A percentile compares a stretch with the other conserved stretches of the same genome.
phyloP scores from a whole-genome alignment of 2,329 filamentous ascomycete species.

The Scedosporium minutisporum region DNA sequence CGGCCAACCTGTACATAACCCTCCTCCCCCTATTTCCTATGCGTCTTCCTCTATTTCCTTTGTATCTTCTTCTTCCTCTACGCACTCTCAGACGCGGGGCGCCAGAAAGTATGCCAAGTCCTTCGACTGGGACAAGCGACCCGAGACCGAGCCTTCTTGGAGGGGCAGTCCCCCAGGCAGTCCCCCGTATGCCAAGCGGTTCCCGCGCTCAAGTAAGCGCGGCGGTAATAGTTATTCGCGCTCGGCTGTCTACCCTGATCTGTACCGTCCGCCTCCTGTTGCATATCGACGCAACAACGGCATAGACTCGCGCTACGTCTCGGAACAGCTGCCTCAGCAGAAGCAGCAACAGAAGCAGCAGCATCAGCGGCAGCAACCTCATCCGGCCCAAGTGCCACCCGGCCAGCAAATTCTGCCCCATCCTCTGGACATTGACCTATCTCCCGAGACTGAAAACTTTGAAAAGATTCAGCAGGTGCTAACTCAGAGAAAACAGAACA shows the following conservation, averaged over 20 bases:
- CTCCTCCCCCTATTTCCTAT: constrained; percentile 4
- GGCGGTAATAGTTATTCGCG: constrained; percentile 17
- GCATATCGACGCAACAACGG: not conserved
- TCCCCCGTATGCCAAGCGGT: constrained; percentile 23
- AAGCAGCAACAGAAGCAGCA: constrained; percentile 14
- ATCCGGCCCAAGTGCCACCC: not conserved
- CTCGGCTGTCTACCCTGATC: not conserved
- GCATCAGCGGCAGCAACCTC: constrained; percentile 15
- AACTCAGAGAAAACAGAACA: constrained; percentile 54
- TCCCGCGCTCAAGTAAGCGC: constrained; percentile 36
- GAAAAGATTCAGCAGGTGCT: constrained; percentile 69
- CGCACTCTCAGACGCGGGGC: not conserved
- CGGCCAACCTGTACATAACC: constrained; percentile 11
- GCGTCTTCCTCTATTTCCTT: not conserved
- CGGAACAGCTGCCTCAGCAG: not conserved
- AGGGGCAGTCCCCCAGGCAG: not conserved
- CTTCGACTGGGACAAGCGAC: not conserved
- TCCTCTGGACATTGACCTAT: constrained; percentile 42
- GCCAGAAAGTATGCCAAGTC: not conserved
- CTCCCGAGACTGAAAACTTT: constrained; percentile 60
- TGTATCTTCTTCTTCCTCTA: constrained; percentile 10
- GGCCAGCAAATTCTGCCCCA: not conserved
- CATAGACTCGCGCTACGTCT: not conserved
- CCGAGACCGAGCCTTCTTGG: not conserved
- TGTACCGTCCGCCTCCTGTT: not conserved